Percentiles rank a stretch among this genome's conserved stretches.
phyloP scores from a whole-genome alignment of 2,329 filamentous ascomycete species.

The Coniochaeta pulveracea region DNA sequence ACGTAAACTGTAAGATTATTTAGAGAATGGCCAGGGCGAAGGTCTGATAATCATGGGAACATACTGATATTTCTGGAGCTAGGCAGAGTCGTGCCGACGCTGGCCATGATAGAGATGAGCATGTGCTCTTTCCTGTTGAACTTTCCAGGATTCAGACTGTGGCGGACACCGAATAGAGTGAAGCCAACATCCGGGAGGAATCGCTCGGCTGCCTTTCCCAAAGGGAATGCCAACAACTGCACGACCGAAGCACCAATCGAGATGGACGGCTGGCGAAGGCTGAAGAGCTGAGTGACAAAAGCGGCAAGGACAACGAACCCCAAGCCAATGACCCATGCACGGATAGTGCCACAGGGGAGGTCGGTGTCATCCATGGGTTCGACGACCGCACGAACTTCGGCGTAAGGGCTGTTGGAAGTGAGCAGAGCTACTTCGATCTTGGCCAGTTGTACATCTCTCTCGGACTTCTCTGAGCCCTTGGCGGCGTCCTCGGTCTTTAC shows the following conservation, averaged over 20 bases:
- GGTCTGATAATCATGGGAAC: too few species aligned
- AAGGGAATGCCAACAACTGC: constrained; percentile 44
- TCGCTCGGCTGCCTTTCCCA: constrained; percentile 39
- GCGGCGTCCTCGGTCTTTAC: constrained; percentile 31
- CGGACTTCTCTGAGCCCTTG: constrained; percentile 31
- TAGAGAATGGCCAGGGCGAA: constrained; percentile 35
- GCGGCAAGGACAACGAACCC: constrained; percentile 35
- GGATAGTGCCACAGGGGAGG: constrained; percentile 32
- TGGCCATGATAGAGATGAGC: constrained; percentile 43
- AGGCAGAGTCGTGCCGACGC: too few species aligned
- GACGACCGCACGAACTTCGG: constrained; percentile 27
- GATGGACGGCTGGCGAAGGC: constrained; percentile 42
- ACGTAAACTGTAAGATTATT: constrained; percentile 37
- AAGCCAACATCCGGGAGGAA: constrained; percentile 39
- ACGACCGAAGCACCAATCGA: constrained; percentile 42
- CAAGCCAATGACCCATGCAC: constrained; percentile 42
- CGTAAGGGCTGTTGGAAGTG: constrained; percentile 29
- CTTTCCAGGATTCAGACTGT: constrained; percentile 41
- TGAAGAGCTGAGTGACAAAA: constrained; percentile 46
- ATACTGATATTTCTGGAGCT: too few species aligned
- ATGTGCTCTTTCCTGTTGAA: constrained; percentile 51
- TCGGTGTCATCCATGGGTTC: constrained; percentile 21
- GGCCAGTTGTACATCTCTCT: constrained; percentile 38
- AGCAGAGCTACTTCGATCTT: constrained; percentile 36
- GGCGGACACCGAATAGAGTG: constrained; percentile 32